Percentiles rank a stretch among this genome's conserved stretches.
These are phyloP conservation scores for Emergomyces pasteurianus DNA, from an alignment of 2,329 filamentous ascomycete species.

Conservation along the genomic window DNA sequence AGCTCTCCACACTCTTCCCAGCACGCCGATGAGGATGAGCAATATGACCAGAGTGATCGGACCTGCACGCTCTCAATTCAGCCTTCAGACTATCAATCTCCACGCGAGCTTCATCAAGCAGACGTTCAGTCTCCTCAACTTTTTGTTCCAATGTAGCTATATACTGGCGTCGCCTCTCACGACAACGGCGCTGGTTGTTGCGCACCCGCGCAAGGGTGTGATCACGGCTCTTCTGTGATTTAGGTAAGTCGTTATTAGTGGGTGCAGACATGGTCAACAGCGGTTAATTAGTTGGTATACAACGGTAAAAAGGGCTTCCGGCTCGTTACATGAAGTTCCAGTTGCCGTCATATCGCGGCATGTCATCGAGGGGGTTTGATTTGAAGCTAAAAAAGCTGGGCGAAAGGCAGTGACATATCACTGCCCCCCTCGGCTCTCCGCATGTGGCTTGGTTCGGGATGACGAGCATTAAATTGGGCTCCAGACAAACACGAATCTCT, in stretches of 20 bases:
- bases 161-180: slow-evolving; percentile 14
- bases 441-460: no score
- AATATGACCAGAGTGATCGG: not conserved
- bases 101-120: not conserved
- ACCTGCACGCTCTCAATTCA: not conserved
- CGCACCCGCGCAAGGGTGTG: slow-evolving; percentile 10
- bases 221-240: not conserved
- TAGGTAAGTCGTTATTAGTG: not conserved
- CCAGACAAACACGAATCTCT: no score
- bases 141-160: slow-evolving; percentile 12
- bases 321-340: not conserved
- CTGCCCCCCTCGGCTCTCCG: not conserved
- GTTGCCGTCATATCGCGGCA: not conserved
- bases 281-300: not conserved
- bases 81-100: not conserved
- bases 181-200: slow-evolving; percentile 17
- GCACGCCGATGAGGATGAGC: not conserved
- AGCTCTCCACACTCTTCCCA: not conserved
- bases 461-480: no score
- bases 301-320: not conserved
- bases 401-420: slow-evolving; percentile 1
- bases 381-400: not conserved
- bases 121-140: slow-evolving; percentile 10
- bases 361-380: not conserved
- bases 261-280: not conserved